Evolutionary conservation across 1,284 basidiomycete genomes (phyloP).

Genomic region (Fomitopsis palustris): DNA sequence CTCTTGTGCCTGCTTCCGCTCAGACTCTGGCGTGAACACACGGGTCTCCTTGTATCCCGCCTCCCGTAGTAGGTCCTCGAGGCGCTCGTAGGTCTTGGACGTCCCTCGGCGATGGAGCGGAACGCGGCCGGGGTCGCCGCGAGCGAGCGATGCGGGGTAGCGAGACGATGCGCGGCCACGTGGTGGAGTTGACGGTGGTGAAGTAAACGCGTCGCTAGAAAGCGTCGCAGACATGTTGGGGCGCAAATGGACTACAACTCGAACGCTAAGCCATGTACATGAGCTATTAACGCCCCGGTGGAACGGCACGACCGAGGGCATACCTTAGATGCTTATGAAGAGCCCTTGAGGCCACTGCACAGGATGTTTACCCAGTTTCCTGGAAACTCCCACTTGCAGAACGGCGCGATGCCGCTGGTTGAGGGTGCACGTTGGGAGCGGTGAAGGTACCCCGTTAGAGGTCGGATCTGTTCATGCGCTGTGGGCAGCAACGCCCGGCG

Average conservation of each 20-base stretch:
- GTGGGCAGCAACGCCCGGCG: not conserved
- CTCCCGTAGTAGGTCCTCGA: constrained; percentile 80
- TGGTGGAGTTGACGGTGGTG: constrained; percentile 24
- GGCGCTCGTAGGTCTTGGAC: constrained; percentile 73
- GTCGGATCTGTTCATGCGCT: not conserved
- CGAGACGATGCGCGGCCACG: constrained; percentile 32
- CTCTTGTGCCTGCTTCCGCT: constrained; percentile 39
- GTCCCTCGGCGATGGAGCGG: constrained; percentile 72
- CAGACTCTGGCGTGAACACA: constrained; percentile 79
- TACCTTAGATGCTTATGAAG: not conserved
- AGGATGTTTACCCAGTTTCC: not conserved
- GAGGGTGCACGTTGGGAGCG: not conserved
- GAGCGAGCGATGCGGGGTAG: constrained; percentile 51
- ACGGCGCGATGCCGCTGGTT: not conserved
- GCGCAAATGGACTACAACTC: too few species aligned
- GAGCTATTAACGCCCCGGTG: not conserved
- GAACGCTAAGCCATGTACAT: too few species aligned
- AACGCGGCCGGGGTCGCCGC: constrained; percentile 42
- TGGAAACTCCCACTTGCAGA: too few species aligned
- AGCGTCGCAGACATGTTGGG: not conserved
- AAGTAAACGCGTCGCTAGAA: not conserved
- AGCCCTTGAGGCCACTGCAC: not conserved
- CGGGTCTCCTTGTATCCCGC: constrained; percentile 89
- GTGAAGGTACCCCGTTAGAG: not conserved
- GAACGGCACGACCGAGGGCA: not conserved